Evolutionary conservation across 2,329 filamentous ascomycete genomes (phyloP), one percentile per base, ranked within the genome.

Genomic region (Furcasterigmium sp.): DNA sequence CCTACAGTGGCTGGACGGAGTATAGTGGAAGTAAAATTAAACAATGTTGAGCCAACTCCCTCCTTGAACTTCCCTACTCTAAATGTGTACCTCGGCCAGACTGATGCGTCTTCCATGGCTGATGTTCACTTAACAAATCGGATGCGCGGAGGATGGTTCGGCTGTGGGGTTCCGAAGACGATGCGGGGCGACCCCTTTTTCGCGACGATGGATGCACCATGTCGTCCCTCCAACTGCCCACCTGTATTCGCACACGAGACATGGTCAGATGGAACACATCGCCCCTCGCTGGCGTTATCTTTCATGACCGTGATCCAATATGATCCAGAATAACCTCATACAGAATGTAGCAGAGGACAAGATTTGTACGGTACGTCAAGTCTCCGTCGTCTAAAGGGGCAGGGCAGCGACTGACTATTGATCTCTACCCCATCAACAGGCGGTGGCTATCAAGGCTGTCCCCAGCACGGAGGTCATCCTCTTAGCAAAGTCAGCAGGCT

Each of bases 401-500:
- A n/a, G 17, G 9, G 15, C 15, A 5, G n/a, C 14, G 4, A 17
- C 23, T 26, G 23, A 26, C 23, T 7, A 26, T 7, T 17, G n/a
- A n/a, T n/a, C n/a, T n/a, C n/a, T n/a, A n/a, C 17, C 8, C 15
- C 32, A 9, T 9, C 3, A 8, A 9, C 15, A 35, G 32, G 32
- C 32, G 7, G 32, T 35, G n/a, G 14, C 32, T 8, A 35, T 35
- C n/a, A 35, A 35, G 32, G 18, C 32, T 2, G 18, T 35, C 3
- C n/a, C 32, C 6, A 17, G n/a, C 11, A 17, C 32, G 18, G 32
- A 35, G 15, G 32, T 35, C 3, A 9, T 35, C 15, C 15, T 35
- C 5, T 8, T 35, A 4, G 32, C 32, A 17, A 15, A 35, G n/a
- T 15, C 32, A 11, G 54, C 55, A 3, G 60, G 59, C 21, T 62